Evolutionary conservation across 2,329 filamentous ascomycete species (phyloP), one percentile per base, ranked within the genome.

Genomic region (Trichothecium roseum): DNA sequence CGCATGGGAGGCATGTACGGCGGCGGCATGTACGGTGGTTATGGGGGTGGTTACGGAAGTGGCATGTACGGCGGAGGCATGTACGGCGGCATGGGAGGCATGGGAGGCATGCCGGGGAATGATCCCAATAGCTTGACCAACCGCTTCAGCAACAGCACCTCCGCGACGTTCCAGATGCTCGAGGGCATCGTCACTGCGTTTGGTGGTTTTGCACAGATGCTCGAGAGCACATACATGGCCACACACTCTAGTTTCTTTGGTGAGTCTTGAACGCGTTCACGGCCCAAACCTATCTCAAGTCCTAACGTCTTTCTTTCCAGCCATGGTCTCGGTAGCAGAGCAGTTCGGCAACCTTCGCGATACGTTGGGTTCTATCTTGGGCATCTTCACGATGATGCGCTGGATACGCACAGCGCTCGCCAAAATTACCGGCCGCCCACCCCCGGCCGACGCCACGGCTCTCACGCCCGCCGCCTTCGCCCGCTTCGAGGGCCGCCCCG

Each of bases 161-260:
- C 91, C 49, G 85, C 89, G 9, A 98, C 91, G 0, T 98, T 98
- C 54, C 91, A 96, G 67, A 86, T 98, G 72, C 86, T 98, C 35
- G 91, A 98, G 64, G 91, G 88, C 48, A 84, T 98, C 39, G 91
- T 98, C 12, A 85, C 86, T 17, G 88, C 91, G 3, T 98, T 98
- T 66, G 88, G 88, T 15, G 91, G 93, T 1, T 96, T 98, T 55
- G 86, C 93, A 10, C 91, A 98, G 66, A 98, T 98, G 91, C 72
- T 98, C 18, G 91, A 98, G 63, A 96, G 91, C 66, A 96, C 91
- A 9, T 98, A 95, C 52, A 98, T 98, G 93, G 91, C 93, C 20
- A 98, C 91, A 1, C 91, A 98, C 60, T 95, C 88, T 5, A 94
- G 86, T 36, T 98, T 98, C 61, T 98, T 96, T 52, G 88, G 87